Evolutionary conservation across 1,139 yeast genomes (phyloP), one percentile per base, ranked within the genome.

Genomic region (Saccharomycopsis hybrid): DNA sequence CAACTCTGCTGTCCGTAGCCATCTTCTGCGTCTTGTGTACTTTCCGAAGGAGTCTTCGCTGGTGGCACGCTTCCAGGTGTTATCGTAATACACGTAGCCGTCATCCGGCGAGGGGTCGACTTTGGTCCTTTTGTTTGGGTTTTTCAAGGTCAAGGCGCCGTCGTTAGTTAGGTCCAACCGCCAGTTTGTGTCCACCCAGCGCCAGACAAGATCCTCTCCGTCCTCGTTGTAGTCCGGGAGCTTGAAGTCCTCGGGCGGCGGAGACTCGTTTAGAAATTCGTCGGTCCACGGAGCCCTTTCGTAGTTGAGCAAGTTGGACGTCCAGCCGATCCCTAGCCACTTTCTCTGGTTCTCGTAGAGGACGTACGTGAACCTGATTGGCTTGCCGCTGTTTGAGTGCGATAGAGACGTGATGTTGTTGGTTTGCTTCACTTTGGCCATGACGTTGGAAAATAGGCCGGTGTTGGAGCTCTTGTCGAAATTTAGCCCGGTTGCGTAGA

Each of bases 311-410:
- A 92, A 73, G 62, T 89, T 89, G 5, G 94, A 74, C 0, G 98
- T 90, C 98, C 98, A 92, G 9, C 98, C 98, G 60, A 92, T 87
- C 8, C 97, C 98, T 44, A 92, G 73, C 98, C 98, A 92, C 59
- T 95, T 81, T 62, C 98, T 80, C 68, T 92, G 98, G 65, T 92
- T 92, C 65, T 92, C 98, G 65, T 82, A 89, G n/a, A 92, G 73
- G 2, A 88, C 96, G 65, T 87, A 92, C 4, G 97, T 88, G 64
- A 90, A 92, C 55, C 90, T 71, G 29, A 86, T 90, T 3, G 95
- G 87, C 56, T 79, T 80, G 51, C 66, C 64, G 44, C 56, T 49
- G 44, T 58, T 60, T 4, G 44, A 33, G 36, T 48, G 50, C 13
- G 49, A 37, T 4, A 45, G 29, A 54, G 55, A 37, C 47, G 62